These are phyloP conservation scores for Neonectria magnoliae DNA, from an alignment of 2,329 filamentous ascomycete species.

Conservation along the genomic window DNA sequence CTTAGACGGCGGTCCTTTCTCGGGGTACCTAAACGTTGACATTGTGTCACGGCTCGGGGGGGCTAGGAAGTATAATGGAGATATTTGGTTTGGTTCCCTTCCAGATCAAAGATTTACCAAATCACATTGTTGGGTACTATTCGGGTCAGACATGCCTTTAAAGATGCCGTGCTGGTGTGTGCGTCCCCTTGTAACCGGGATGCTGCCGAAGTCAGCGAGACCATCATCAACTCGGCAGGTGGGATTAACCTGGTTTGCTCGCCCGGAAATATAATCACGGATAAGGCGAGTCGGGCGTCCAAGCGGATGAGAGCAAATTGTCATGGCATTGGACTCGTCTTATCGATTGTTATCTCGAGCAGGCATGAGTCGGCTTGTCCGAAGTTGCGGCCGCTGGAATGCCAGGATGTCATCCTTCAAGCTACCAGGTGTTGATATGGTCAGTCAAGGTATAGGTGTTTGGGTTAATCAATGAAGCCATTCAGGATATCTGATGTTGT, in stretches of 20 bases:
- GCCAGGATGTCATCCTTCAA: too few relatives aligned
- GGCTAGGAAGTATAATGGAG: not conserved
- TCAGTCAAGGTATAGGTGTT: too few relatives aligned
- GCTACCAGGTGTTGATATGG: too few relatives aligned
- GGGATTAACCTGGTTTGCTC: not conserved
- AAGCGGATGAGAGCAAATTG: not conserved
- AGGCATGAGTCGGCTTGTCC: not conserved
- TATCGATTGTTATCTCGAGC: not conserved
- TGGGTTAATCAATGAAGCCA: too few relatives aligned
- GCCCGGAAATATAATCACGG: not conserved
- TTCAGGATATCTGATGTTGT: too few relatives aligned
- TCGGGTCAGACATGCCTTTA: not conserved
- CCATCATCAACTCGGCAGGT: not conserved
- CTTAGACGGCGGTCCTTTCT: not conserved
- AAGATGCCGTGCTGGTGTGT: not conserved
- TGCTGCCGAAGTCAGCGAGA: not conserved
- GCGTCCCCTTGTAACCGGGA: too few relatives aligned
- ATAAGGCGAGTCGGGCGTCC: not conserved
- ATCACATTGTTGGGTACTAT: not conserved
- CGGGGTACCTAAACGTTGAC: not conserved
- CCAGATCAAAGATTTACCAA: not conserved
- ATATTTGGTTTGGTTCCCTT: not conserved
- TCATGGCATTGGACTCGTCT: not conserved
- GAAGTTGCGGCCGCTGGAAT: not conserved
- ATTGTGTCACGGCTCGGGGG: not conserved